phyloP scores from a whole-genome alignment of 768 basidiomycete species.

The Suillus sp. region DNA sequence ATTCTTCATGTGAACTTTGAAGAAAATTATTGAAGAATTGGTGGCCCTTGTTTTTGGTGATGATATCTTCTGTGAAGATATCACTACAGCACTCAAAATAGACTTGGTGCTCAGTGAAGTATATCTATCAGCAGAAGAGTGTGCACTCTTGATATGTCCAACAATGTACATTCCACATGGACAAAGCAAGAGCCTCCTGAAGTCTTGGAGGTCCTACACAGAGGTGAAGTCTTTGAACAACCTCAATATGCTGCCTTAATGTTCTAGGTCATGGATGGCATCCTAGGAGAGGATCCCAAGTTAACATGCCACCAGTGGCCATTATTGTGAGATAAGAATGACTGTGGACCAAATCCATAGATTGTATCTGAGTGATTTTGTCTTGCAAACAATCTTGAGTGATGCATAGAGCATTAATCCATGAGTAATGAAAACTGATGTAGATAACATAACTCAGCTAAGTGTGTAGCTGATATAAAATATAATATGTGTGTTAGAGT shows the following conservation, averaged over 20 bases:
- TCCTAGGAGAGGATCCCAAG: conserved; percentile 5
- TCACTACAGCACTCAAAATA: conserved; percentile 25
- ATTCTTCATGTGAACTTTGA: background rate
- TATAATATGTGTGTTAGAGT: too few species aligned
- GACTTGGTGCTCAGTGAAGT: conserved; percentile 25
- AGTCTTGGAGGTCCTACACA: conserved; percentile 21
- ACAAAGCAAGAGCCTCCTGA: conserved; percentile 9
- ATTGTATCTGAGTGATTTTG: conserved; percentile 12
- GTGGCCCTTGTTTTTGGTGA: conserved; percentile 20
- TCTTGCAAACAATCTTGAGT: conserved; percentile 11
- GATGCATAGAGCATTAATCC: conserved; percentile 18
- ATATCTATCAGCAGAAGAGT: conserved; percentile 25
- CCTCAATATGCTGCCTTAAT: background rate
- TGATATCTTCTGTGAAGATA: conserved; percentile 25
- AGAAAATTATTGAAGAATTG: background rate
- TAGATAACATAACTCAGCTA: too few species aligned
- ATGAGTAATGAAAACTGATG: conserved; percentile 14
- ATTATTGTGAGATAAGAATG: conserved; percentile 10
- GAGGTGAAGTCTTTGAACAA: conserved; percentile 15
- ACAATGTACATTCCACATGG: conserved; percentile 23
- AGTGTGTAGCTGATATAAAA: too few species aligned
- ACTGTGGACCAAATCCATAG: conserved; percentile 14
- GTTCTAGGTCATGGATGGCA: background rate
- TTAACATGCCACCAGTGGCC: conserved; percentile 8
- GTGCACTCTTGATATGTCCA: conserved; percentile 28